phyloP scores from a whole-genome alignment of 1,284 basidiomycete genomes.

The Xerocomus amazonicus region DNA sequence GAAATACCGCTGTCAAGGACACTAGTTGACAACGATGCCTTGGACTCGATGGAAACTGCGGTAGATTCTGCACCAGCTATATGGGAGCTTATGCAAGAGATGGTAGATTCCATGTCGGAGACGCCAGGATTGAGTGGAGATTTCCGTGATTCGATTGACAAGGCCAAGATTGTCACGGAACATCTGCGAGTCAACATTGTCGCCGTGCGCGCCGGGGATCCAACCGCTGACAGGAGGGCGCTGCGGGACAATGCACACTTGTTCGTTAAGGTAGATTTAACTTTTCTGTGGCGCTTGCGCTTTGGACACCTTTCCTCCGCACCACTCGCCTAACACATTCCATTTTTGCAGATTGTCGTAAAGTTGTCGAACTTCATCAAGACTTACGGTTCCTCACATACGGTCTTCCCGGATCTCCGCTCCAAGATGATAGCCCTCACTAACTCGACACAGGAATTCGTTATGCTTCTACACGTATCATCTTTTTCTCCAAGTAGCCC shows the following conservation, averaged over 20 bases:
- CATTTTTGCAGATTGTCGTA: slow-evolving; percentile 53
- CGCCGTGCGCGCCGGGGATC: slow-evolving; percentile 47
- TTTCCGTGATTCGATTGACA: slow-evolving; percentile 48
- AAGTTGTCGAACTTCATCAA: slow-evolving; percentile 66
- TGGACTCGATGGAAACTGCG: slow-evolving; percentile 64
- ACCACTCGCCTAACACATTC: background rate
- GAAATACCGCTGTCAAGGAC: slow-evolving; percentile 51
- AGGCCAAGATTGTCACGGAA: slow-evolving; percentile 55
- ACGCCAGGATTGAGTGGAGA: slow-evolving; percentile 40
- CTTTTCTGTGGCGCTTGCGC: background rate
- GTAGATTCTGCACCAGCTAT: slow-evolving; percentile 68
- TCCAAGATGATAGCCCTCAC: slow-evolving; percentile 68
- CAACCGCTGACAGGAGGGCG: slow-evolving; percentile 48
- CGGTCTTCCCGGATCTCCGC: slow-evolving; percentile 56
- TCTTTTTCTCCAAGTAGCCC: slow-evolving; percentile 61
- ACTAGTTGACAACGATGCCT: slow-evolving; percentile 64
- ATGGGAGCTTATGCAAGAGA: slow-evolving; percentile 68
- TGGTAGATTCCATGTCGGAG: slow-evolving; percentile 42
- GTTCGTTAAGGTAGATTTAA: slow-evolving; percentile 62
- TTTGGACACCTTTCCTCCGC: background rate
- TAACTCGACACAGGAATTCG: slow-evolving; percentile 74
- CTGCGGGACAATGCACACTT: slow-evolving; percentile 67
- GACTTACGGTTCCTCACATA: slow-evolving; percentile 49
- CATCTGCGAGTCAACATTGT: slow-evolving; percentile 53
- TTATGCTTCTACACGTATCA: slow-evolving; percentile 75